Evolutionary conservation across 805 yeast species (phyloP).

Genomic region (Metschnikowia santaceciliae): DNA sequence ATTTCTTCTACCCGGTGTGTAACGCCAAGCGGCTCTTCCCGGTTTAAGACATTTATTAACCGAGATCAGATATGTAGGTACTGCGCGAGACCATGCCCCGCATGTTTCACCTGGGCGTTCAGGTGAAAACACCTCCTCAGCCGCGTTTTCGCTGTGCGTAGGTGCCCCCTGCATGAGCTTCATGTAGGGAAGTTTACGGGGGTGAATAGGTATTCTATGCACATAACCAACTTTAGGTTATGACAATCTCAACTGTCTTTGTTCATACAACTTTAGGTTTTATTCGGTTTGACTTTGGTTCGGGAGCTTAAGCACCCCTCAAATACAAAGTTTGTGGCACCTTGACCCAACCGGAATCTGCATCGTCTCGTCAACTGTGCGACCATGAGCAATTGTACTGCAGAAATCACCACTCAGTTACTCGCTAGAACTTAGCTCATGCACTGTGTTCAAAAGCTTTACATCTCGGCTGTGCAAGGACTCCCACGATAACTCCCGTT

Average conservation of each 20-base stretch:
- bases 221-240: not conserved
- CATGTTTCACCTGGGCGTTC: not conserved
- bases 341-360: not conserved
- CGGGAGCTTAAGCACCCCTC: not conserved
- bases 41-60: not conserved
- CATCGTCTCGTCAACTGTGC: not conserved
- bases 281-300: not conserved
- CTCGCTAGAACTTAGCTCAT: not conserved
- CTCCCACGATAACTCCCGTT: not conserved
- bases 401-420: not conserved
- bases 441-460: not conserved
- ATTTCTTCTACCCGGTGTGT: not conserved
- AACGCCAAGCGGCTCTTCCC: not conserved
- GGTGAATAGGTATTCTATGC: not conserved
- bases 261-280: not conserved
- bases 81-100: not conserved
- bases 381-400: not conserved
- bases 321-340: not conserved
- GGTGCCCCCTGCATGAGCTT: slow-evolving; percentile 1
- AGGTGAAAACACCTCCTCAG: not conserved
- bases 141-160: not conserved
- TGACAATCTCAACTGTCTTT: too few species aligned
- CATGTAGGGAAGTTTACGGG: not conserved
- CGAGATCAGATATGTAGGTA: not conserved
- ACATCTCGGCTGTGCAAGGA: not conserved